Evolutionary conservation across 352 stramenopile species (phyloP).

Genomic region (Phytopythium ostracodes): DNA sequence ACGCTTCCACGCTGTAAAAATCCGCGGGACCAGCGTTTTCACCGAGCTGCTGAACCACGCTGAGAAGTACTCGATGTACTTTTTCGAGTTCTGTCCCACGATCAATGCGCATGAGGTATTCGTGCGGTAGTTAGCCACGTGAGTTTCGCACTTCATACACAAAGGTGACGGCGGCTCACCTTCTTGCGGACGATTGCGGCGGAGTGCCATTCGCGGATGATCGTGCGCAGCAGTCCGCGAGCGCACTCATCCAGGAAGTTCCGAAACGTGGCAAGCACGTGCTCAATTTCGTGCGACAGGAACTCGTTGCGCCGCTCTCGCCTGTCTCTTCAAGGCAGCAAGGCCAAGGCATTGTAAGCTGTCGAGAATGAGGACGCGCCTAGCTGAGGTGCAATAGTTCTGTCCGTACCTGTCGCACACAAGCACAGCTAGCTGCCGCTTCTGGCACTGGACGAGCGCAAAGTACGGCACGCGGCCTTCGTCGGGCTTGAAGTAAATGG

Average conservation of each 20-base stretch:
- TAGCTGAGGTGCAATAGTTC: too few species aligned
- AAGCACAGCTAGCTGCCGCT: conserved; percentile 42
- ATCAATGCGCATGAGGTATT: background rate
- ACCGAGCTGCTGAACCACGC: conserved; percentile 59
- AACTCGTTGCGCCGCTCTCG: conserved; percentile 51
- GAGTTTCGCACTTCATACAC: background rate
- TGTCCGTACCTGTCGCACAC: conserved; percentile 46
- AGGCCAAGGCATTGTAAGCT: background rate
- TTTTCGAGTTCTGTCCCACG: conserved; percentile 46
- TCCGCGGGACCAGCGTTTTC: conserved; percentile 44
- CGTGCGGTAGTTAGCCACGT: background rate
- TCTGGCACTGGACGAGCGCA: conserved; percentile 59
- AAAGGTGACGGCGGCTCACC: conserved; percentile 18
- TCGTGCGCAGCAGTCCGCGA: conserved; percentile 35
- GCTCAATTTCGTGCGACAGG: conserved; percentile 46
- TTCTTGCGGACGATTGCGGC: conserved; percentile 56
- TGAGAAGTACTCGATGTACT: conserved; percentile 72
- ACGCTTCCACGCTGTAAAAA: conserved; percentile 56
- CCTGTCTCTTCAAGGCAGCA: conserved; percentile 18
- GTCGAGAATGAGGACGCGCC: too few species aligned
- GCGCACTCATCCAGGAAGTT: conserved; percentile 48
- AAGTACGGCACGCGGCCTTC: conserved; percentile 43
- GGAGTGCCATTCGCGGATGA: conserved; percentile 71
- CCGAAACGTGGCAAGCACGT: conserved; percentile 49
- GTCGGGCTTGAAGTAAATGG: conserved; percentile 33